Evolutionary conservation across 306 rosid species (phyloP).

Genomic region (Cicer arietinum): DNA sequence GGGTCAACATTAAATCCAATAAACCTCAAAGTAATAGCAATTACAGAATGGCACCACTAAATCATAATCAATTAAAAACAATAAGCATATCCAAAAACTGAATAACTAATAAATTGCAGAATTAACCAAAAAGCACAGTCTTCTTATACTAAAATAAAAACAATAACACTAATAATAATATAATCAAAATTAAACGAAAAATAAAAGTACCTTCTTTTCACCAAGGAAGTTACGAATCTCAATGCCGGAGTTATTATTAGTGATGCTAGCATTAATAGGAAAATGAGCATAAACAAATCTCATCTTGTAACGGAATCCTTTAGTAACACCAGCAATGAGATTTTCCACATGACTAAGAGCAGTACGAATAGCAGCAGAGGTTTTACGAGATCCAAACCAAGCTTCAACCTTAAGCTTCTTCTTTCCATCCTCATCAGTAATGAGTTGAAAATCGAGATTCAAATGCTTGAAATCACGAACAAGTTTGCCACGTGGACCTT

Average conservation of each 20-base stretch:
- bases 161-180: neutral
- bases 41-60: neutral
- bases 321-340: constrained; percentile 82
- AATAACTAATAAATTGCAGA: too few species aligned
- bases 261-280: constrained; percentile 81
- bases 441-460: constrained; percentile 72
- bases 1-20: neutral
- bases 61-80: neutral
- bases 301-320: constrained; percentile 90
- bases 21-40: neutral
- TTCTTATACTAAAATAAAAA: neutral
- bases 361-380: constrained; percentile 84
- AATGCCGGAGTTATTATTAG: constrained; percentile 51
- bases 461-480: constrained; percentile 78
- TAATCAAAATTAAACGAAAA: neutral
- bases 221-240: constrained; percentile 83
- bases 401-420: constrained; percentile 67
- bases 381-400: constrained; percentile 78
- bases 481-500: constrained; percentile 84
- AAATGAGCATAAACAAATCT: constrained; percentile 82
- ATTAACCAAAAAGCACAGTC: too few species aligned
- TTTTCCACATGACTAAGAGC: constrained; percentile 78
- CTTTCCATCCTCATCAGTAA: constrained; percentile 62
- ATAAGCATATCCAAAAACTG: neutral
- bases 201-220: constrained; percentile 60